Base-by-base conservation (phyloP, 805 yeast genomes). In the Kregervanrija delftensis region DNA sequence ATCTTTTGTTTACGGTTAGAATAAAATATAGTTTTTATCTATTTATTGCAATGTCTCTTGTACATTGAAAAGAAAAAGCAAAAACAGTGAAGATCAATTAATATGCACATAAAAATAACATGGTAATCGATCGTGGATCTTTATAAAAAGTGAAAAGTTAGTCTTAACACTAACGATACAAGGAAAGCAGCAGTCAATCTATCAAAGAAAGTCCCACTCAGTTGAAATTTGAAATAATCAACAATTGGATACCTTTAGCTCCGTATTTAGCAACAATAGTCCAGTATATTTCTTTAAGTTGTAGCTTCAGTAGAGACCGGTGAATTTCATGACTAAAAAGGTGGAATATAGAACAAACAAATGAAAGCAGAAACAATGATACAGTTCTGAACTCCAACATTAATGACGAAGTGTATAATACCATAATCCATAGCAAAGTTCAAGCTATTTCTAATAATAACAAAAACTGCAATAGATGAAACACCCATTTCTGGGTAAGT, bases 361-460 rank as follows among this genome's bases (percentile, higher is more conserved):
- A 78, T 67, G 44, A 74, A 73, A 1, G 77, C 82, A 11, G 79
- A 74, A 1, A 76, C 73, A 40, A 79, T 70, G 49, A 79, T 79
- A 13, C 81, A 69, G 52, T 77, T 72, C 51, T 78, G 77, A 43
- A 69, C 63, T 1, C 86, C 86, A 42, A 68, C 59, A 49, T 72
- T 67, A 3, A 53, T 60, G 32, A 78, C 65, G 79, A 83, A 81
- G n/a, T 78, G 76, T 2, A 80, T 77, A 46, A 77, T 69, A 28
- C 81, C 84, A 47, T 79, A 80, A 41, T 73, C 74, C 59, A 76
- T 71, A 3, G 76, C 81, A 55, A 81, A 81, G 12, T 77, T 73
- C 72, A 79, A 72, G 13, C 73, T 63, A 57, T 79, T 79, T 58
- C 85, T 69, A 44, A 79, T 72, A 22, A 79, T 53, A 35, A 80